A percentile compares a stretch with the other conserved stretches of the same genome.
These are phyloP conservation scores for Aspergillus candidus DNA, from an alignment of 2,329 filamentous ascomycete genomes.

Conservation along the genomic window DNA sequence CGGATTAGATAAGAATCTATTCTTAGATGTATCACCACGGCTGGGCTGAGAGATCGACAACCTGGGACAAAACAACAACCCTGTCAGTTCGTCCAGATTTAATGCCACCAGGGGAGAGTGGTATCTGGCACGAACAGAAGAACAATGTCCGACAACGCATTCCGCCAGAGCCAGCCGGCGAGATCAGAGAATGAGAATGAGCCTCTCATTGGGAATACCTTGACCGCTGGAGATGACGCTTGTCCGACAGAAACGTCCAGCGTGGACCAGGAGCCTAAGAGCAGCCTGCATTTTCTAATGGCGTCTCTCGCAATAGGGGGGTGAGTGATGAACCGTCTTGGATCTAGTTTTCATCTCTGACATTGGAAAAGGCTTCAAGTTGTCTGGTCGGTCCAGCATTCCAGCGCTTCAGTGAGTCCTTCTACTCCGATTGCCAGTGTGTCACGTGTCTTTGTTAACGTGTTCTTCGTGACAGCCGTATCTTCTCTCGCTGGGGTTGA, in stretches of 20 bases:
- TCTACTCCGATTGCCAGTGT: no score
- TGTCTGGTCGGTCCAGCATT: constrained; percentile 90
- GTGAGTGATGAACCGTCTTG: constrained; percentile 26
- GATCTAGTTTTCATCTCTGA: no score
- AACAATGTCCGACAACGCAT: no score
- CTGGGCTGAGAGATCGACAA: no score
- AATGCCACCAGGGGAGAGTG: no score
- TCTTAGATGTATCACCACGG: no score
- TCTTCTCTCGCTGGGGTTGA: constrained; percentile 69
- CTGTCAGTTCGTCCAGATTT: no score
- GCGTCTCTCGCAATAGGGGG: constrained; percentile 79
- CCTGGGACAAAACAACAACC: no score
- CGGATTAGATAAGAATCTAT: no score
- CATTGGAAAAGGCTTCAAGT: constrained; percentile 62
- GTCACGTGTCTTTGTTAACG: no score
- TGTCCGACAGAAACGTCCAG: background rate
- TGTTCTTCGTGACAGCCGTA: constrained; percentile 49
- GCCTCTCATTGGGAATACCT: constrained; percentile 3
- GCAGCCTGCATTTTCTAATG: constrained; percentile 74
- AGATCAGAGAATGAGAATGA: constrained; percentile 1
- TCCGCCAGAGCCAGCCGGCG: background rate
- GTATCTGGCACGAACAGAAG: no score
- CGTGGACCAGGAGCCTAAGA: constrained; percentile 51
- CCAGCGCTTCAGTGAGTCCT: constrained; percentile 67
- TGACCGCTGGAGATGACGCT: background rate